A percentile compares a stretch with the other conserved stretches of the same genome.
These are phyloP conservation scores for Globisporangium carolinianum DNA, from an alignment of 352 stramenopile species.

Conservation along the genomic window DNA sequence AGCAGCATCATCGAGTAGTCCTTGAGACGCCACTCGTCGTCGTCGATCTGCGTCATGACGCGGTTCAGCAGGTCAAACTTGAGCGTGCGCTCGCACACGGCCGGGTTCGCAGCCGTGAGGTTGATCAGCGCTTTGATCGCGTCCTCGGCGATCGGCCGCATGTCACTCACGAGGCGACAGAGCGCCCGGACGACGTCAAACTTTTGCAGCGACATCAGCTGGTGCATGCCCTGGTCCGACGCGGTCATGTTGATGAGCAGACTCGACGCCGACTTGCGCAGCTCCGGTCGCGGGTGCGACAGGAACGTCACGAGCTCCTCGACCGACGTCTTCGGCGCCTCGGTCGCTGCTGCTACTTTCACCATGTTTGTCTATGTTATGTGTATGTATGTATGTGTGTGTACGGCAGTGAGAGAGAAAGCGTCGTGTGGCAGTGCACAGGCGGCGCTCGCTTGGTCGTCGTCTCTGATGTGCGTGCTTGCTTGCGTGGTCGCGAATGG, in stretches of 20 bases:
- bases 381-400: background rate
- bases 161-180: constrained; percentile 74
- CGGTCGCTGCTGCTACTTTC: constrained; percentile 26
- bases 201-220: constrained; percentile 68
- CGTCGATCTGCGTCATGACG: constrained; percentile 80
- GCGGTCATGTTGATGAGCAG: constrained; percentile 79
- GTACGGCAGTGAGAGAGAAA: no score
- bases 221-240: constrained; percentile 70
- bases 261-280: constrained; percentile 81
- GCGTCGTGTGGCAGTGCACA: background rate
- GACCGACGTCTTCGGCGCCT: constrained; percentile 61
- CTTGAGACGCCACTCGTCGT: constrained; percentile 77
- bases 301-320: constrained; percentile 82
- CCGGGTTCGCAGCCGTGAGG: constrained; percentile 64
- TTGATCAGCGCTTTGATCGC: constrained; percentile 86
- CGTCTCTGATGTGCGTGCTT: background rate
- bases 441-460: background rate
- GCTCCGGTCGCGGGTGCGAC: constrained; percentile 69
- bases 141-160: constrained; percentile 79
- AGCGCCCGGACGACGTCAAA: constrained; percentile 72
- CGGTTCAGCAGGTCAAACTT: constrained; percentile 80
- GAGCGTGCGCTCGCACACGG: constrained; percentile 61
- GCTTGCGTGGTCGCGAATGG: background rate
- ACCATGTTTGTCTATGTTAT: constrained; percentile 18
- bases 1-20: constrained; percentile 87